Evolutionary conservation across 169 alveolate species (phyloP).

Genomic region (Eimeria mitis): DNA sequence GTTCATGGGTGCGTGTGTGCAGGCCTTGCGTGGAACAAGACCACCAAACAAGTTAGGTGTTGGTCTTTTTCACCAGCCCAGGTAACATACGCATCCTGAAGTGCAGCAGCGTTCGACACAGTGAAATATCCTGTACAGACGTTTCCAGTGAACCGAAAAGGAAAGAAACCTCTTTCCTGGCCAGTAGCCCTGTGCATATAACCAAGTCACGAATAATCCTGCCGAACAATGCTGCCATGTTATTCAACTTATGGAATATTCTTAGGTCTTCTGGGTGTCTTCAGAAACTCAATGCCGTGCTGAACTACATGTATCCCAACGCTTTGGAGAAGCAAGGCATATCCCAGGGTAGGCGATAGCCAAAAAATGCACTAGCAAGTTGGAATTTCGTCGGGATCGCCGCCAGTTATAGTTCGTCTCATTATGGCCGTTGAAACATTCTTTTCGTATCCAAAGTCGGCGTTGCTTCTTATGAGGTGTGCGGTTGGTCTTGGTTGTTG

Average conservation of each 20-base stretch:
- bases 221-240: not conserved
- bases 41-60: constrained; percentile 88
- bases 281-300: constrained; percentile 63
- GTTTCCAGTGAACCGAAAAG: not conserved
- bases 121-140: not conserved
- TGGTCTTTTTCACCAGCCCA: constrained; percentile 89
- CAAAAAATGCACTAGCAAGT: not conserved
- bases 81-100: constrained; percentile 31
- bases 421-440: not conserved
- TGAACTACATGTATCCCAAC: constrained; percentile 58
- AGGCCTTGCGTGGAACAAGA: constrained; percentile 91
- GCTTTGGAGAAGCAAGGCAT: constrained; percentile 55
- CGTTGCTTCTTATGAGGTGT: not conserved
- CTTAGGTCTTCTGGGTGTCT: not conserved
- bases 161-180: not conserved
- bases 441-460: not conserved
- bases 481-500: not conserved
- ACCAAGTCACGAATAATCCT: not conserved
- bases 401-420: not conserved
- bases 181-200: not conserved
- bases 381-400: not conserved
- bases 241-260: not conserved
- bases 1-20: not conserved
- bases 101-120: not conserved
- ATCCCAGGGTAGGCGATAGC: constrained; percentile 13